Evolutionary conservation across 768 basidiomycete genomes (phyloP).

Genomic region (Daedaleopsis sinensis): DNA sequence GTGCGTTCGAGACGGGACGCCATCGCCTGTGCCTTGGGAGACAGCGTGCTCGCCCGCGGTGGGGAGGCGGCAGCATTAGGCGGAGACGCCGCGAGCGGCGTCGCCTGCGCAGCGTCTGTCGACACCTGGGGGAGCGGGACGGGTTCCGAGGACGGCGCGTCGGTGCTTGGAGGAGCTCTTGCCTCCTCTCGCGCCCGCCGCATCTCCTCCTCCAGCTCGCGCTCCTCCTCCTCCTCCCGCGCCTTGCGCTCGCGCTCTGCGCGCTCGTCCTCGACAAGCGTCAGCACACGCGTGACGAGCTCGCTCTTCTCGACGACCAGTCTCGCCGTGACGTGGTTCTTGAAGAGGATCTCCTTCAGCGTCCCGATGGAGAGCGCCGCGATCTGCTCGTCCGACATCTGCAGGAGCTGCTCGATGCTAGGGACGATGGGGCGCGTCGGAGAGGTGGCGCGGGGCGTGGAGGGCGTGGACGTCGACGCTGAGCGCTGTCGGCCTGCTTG

Average conservation of each 20-base stretch:
- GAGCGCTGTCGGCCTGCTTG: constrained; percentile 37
- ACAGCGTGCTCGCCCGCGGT: constrained; percentile 32
- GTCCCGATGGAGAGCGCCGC: constrained; percentile 62
- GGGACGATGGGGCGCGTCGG: constrained; percentile 43
- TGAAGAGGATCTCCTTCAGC: constrained; percentile 80
- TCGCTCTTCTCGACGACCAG: constrained; percentile 85
- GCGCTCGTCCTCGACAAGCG: constrained; percentile 55
- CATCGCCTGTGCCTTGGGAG: constrained; percentile 43
- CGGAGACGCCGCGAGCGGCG: constrained; percentile 19
- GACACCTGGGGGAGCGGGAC: neutral
- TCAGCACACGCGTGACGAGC: constrained; percentile 69
- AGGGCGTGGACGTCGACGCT: constrained; percentile 34
- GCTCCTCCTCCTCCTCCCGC: constrained; percentile 29
- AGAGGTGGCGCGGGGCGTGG: constrained; percentile 7
- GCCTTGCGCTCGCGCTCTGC: constrained; percentile 30
- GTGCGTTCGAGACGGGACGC: constrained; percentile 57
- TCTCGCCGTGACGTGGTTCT: constrained; percentile 72
- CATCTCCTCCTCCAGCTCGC: constrained; percentile 23
- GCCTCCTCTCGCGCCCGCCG: constrained; percentile 20
- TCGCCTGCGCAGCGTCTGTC: neutral
- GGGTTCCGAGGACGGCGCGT: neutral
- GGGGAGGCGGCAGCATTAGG: constrained; percentile 24
- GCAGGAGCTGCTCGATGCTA: constrained; percentile 68
- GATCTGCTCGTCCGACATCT: constrained; percentile 60
- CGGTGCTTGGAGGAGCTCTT: too few species aligned